These are phyloP conservation scores for Moniliophthora roreri DNA, from an alignment of 1,284 basidiomycete species.

Conservation along the genomic window DNA sequence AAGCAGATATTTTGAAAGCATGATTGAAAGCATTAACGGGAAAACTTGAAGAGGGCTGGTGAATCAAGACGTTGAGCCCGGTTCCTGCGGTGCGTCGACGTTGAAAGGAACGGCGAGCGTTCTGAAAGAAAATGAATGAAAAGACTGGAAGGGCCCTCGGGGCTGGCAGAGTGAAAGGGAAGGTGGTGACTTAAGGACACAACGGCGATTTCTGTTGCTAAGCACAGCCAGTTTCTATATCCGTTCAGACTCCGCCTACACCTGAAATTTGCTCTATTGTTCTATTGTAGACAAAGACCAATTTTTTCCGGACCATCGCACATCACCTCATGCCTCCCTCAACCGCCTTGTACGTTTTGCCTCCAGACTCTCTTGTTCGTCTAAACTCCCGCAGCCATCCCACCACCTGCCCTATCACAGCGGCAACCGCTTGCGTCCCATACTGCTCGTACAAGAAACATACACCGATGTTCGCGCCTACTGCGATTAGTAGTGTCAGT, in stretches of 20 bases:
- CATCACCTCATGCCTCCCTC: conserved; percentile 60
- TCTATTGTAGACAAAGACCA: not conserved
- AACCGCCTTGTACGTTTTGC: conserved; percentile 72
- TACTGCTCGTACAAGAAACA: conserved; percentile 85
- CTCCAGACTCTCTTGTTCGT: conserved; percentile 44
- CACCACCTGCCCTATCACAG: conserved; percentile 48
- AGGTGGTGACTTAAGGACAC: conserved; percentile 9
- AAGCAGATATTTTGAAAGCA: conserved; percentile 27
- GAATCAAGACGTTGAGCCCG: conserved; percentile 39
- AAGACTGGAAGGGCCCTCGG: conserved; percentile 58
- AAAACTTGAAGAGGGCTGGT: conserved; percentile 26
- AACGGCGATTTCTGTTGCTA: not conserved
- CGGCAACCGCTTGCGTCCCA: conserved; percentile 64
- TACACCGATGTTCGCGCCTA: conserved; percentile 69
- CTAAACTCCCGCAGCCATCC: conserved; percentile 45
- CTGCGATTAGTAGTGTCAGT: conserved; percentile 68
- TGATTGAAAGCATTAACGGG: conserved; percentile 27
- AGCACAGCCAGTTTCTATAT: not conserved
- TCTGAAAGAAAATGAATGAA: conserved; percentile 33
- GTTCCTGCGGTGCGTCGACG: conserved; percentile 52
- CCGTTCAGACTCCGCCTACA: not conserved
- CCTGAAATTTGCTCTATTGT: no score
- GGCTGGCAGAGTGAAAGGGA: conserved; percentile 36
- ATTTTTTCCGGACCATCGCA: conserved; percentile 9
- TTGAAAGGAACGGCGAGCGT: conserved; percentile 35